These are phyloP conservation scores for Pythium volutum DNA, from an alignment of 352 stramenopile genomes.

Conservation along the genomic window DNA sequence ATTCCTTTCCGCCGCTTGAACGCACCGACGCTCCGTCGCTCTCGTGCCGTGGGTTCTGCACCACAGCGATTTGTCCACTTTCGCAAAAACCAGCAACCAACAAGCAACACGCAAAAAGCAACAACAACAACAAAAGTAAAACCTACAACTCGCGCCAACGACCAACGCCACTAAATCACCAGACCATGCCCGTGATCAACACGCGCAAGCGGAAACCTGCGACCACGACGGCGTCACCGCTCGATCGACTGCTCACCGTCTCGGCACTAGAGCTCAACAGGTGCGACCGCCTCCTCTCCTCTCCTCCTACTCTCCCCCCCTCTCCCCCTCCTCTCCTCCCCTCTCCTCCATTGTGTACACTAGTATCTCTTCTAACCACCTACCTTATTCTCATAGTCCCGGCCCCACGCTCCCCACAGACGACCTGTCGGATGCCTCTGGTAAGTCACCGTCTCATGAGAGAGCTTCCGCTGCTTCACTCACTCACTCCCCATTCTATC, in stretches of 20 bases:
- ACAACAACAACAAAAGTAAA: not conserved
- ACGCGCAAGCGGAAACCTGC: constrained; percentile 28
- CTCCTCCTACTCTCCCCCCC: not conserved
- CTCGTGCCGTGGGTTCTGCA: not conserved
- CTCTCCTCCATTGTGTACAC: too few relatives aligned
- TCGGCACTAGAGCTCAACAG: constrained; percentile 19
- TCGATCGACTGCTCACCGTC: constrained; percentile 18
- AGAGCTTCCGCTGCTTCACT: not conserved
- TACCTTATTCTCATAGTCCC: not conserved
- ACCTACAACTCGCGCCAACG: not conserved
- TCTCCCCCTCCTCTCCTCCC: not conserved
- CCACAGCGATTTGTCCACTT: not conserved
- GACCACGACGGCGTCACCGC: constrained; percentile 5
- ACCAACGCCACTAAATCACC: not conserved
- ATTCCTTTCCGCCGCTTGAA: too few relatives aligned
- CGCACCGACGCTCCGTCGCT: too few relatives aligned
- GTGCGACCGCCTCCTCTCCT: not conserved
- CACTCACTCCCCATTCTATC: not conserved
- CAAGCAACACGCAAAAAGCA: not conserved
- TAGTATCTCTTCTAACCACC: too few relatives aligned
- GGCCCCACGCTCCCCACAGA: not conserved
- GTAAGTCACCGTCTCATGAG: not conserved
- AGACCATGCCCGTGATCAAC: constrained; percentile 24
- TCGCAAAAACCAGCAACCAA: not conserved
- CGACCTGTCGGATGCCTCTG: constrained; percentile 7